These are phyloP conservation scores for Barbatosphaeria neglecta DNA, from an alignment of 495 filamentous ascomycete species.

Conservation along the genomic window DNA sequence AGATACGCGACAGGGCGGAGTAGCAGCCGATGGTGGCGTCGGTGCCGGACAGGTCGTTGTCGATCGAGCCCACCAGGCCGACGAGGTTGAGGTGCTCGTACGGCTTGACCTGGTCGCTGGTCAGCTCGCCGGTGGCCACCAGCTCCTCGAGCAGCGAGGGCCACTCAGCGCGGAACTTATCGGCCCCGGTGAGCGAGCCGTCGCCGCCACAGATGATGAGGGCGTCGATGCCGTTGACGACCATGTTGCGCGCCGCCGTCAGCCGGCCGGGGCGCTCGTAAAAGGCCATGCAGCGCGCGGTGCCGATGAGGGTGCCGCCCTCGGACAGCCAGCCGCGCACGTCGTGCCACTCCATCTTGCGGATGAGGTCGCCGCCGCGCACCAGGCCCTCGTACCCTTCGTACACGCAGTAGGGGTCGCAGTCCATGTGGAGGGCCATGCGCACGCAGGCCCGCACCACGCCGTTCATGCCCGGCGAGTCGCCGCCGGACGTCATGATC, in stretches of 20 bases:
- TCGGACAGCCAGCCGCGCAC: slow-evolving; percentile 90
- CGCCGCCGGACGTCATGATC: slow-evolving; percentile 93
- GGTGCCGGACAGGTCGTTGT: slow-evolving; percentile 95
- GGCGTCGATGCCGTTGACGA: slow-evolving; percentile 86
- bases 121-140: slow-evolving; percentile 55
- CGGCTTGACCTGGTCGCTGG: slow-evolving; percentile 52
- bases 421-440: slow-evolving; percentile 76
- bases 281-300: slow-evolving; percentile 82
- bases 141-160: slow-evolving; percentile 75
- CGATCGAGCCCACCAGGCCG: slow-evolving; percentile 91
- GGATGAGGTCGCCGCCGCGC: slow-evolving; percentile 75
- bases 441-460: slow-evolving; percentile 88
- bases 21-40: slow-evolving; percentile 98
- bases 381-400: slow-evolving; percentile 97
- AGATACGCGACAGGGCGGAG: slow-evolving; percentile 83
- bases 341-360: slow-evolving; percentile 82
- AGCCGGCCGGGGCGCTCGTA: slow-evolving; percentile 75
- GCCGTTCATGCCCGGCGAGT: slow-evolving; percentile 97
- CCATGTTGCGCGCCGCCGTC: slow-evolving; percentile 81
- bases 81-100: slow-evolving; percentile 87
- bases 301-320: slow-evolving; percentile 94
- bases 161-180: slow-evolving; percentile 89
- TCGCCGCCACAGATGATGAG: slow-evolving; percentile 96
- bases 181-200: slow-evolving; percentile 91
- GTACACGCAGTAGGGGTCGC: slow-evolving; percentile 79